A percentile compares a stretch with the other conserved stretches of the same genome.
Evolutionary conservation across 345 rosid genomes (phyloP).

Genomic region (Salix koriyanagi): DNA sequence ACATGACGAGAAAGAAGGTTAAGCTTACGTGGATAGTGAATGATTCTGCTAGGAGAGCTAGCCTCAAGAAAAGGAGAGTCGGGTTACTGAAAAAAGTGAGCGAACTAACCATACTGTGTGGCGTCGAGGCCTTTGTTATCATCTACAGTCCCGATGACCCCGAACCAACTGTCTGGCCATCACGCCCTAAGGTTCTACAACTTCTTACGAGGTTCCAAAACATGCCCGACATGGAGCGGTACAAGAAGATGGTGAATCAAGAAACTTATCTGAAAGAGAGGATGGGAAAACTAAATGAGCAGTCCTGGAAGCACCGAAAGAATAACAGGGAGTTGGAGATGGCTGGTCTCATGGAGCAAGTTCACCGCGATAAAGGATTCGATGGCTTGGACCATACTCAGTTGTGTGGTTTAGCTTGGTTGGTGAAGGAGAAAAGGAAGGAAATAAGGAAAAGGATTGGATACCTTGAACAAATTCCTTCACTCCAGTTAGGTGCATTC

Average conservation of each 20-base stretch:
- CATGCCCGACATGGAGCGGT: conserved; percentile 24
- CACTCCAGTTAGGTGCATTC: not conserved
- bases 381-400: conserved; percentile 11
- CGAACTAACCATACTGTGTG: conserved; percentile 42
- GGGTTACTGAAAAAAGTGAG: conserved; percentile 47
- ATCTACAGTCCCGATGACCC: conserved; percentile 35
- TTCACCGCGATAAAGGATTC: not conserved
- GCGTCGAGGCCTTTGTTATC: conserved; percentile 27
- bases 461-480: conserved; percentile 12
- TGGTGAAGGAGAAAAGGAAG: conserved; percentile 21
- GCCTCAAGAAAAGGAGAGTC: conserved; percentile 40
- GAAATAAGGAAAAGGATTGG: conserved; percentile 15
- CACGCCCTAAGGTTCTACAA: conserved; percentile 7
- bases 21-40: conserved; percentile 36
- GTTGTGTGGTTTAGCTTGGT: conserved; percentile 14
- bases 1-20: conserved; percentile 51
- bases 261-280: conserved; percentile 32
- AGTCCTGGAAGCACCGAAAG: conserved; percentile 5
- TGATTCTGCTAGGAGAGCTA: conserved; percentile 36
- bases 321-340: conserved; percentile 21
- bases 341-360: conserved; percentile 19
- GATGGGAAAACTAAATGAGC: conserved; percentile 20
- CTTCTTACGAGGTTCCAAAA: conserved; percentile 15
- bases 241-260: conserved; percentile 32
- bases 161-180: conserved; percentile 42